Percentiles rank a stretch among this genome's conserved stretches.
Evolutionary conservation across 2,329 filamentous ascomycete genomes (phyloP).

Genomic region (Clarireedia sp.): DNA sequence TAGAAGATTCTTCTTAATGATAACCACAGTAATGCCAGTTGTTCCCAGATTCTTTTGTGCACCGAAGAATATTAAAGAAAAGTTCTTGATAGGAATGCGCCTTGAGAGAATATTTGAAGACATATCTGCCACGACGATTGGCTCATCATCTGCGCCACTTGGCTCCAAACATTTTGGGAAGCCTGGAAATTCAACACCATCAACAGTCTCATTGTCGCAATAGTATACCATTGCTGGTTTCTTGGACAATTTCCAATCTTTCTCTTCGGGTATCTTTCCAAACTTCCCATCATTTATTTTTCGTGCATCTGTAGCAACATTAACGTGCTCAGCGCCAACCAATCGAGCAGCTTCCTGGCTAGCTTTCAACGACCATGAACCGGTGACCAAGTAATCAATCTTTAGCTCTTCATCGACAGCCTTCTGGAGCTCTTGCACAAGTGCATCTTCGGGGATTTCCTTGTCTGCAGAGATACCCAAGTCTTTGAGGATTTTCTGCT

Average conservation of each 20-base stretch:
- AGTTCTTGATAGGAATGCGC: slow-evolving; percentile 68
- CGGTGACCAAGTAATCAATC: slow-evolving; percentile 83
- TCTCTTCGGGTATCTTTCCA: slow-evolving; percentile 70
- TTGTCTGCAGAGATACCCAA: slow-evolving; percentile 39
- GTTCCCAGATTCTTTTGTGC: slow-evolving; percentile 91
- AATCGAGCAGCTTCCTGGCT: slow-evolving; percentile 74
- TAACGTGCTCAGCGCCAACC: slow-evolving; percentile 70
- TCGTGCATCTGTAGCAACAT: slow-evolving; percentile 64
- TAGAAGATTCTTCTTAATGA: slow-evolving; percentile 75
- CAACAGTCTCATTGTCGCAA: slow-evolving; percentile 86
- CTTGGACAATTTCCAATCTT: slow-evolving; percentile 65
- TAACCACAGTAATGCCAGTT: slow-evolving; percentile 77
- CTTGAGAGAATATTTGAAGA: slow-evolving; percentile 86
- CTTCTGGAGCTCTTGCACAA: slow-evolving; percentile 51
- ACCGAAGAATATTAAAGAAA: slow-evolving; percentile 80
- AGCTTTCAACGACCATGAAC: slow-evolving; percentile 85
- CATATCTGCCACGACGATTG: slow-evolving; percentile 86
- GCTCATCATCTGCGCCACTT: slow-evolving; percentile 51
- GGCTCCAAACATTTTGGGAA: slow-evolving; percentile 60
- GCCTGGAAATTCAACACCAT: slow-evolving; percentile 80
- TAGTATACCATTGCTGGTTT: slow-evolving; percentile 72
- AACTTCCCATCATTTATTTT: slow-evolving; percentile 71
- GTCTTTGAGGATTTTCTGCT: slow-evolving; percentile 49
- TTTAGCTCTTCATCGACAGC: slow-evolving; percentile 64
- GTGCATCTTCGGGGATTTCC: slow-evolving; percentile 43